A percentile compares a stretch with the other conserved stretches of the same genome.
phyloP scores from a whole-genome alignment of 768 basidiomycete species.

The Leccinum disarticulatum region DNA sequence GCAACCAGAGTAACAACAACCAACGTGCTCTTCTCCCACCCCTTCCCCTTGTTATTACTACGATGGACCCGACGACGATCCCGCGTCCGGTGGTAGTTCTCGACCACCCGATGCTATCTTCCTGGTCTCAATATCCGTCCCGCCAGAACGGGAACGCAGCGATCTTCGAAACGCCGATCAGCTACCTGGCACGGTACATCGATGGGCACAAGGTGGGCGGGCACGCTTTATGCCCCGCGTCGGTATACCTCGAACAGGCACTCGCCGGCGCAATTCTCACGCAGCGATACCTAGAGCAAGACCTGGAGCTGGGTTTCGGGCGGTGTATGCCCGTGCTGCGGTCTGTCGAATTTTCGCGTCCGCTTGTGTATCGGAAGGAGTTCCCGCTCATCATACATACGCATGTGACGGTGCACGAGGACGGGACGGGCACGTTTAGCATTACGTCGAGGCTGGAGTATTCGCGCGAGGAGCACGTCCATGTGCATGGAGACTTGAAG shows the following conservation, averaged over 20 bases:
- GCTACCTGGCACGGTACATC: slow-evolving; percentile 44
- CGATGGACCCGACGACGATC: slow-evolving; percentile 1
- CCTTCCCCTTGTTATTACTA: background rate
- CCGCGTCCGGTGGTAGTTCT: slow-evolving; percentile 7
- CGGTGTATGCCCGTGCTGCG: slow-evolving; percentile 38
- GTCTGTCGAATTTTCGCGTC: slow-evolving; percentile 48
- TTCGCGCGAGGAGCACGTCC: slow-evolving; percentile 36
- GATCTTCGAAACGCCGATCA: slow-evolving; percentile 55
- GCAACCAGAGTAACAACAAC: slow-evolving; percentile 27
- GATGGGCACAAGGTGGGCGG: slow-evolving; percentile 59
- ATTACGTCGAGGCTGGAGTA: slow-evolving; percentile 42
- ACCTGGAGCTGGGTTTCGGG: slow-evolving; percentile 35
- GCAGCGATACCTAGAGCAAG: slow-evolving; percentile 31
- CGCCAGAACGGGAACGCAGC: slow-evolving; percentile 36
- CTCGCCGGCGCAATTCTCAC: slow-evolving; percentile 45
- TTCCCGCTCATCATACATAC: slow-evolving; percentile 38
- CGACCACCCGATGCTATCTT: slow-evolving; percentile 38
- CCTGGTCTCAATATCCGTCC: slow-evolving; percentile 45
- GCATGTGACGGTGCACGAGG: slow-evolving; percentile 37
- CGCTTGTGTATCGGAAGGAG: slow-evolving; percentile 47
- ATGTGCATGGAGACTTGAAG: slow-evolving; percentile 48
- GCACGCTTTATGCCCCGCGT: slow-evolving; percentile 61
- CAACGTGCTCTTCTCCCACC: background rate
- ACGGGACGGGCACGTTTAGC: slow-evolving; percentile 42
- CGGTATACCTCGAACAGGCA: slow-evolving; percentile 60